Evolutionary conservation across 345 rosid genomes (phyloP).

Genomic region (Arabidopsis arenosa): DNA sequence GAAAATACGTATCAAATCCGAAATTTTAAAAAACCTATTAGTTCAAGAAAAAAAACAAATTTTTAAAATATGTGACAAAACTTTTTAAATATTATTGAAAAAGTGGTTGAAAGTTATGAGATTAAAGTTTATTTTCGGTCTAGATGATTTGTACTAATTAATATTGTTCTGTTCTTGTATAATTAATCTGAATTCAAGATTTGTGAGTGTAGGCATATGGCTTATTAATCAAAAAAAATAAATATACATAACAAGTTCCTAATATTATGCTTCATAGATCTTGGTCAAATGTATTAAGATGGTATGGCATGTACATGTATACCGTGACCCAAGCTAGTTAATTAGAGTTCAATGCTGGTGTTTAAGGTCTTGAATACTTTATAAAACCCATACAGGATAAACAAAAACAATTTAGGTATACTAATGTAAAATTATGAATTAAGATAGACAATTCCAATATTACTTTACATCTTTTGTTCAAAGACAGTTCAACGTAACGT

Average conservation of each 20-base stretch:
- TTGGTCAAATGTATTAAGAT: neutral
- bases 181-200: neutral
- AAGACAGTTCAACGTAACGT: conserved; percentile 23
- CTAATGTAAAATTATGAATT: too few relatives aligned
- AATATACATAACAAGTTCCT: neutral
- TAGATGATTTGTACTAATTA: neutral
- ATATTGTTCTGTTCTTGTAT: neutral
- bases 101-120: neutral
- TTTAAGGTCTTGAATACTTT: neutral
- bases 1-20: neutral
- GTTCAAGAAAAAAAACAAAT: neutral
- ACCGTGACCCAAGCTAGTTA: too few relatives aligned
- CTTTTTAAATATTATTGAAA: too few relatives aligned
- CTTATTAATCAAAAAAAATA: neutral
- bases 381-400: neutral
- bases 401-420: neutral
- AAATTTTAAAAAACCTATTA: neutral
- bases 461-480: neutral
- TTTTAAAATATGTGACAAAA: neutral
- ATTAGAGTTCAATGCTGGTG: too few relatives aligned
- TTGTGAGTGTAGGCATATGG: neutral
- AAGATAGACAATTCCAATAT: neutral
- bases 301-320: neutral
- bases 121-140: neutral
- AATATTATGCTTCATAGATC: neutral